Percentiles rank a stretch among this genome's conserved stretches.
phyloP scores from a whole-genome alignment of 768 basidiomycete genomes.

The Tulasnella sp. region DNA sequence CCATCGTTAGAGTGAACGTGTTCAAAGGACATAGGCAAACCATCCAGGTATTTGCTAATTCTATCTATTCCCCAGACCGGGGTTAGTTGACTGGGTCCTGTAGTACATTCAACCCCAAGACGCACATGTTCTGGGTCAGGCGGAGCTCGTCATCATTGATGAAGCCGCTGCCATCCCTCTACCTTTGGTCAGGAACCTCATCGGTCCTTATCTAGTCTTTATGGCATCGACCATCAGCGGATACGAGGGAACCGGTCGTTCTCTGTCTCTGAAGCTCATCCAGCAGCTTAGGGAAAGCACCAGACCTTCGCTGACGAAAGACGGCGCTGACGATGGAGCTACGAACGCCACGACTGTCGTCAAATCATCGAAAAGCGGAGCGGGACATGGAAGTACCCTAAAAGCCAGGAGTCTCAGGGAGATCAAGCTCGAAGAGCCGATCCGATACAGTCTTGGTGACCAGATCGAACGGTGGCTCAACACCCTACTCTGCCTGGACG shows the following conservation, averaged over 20 bases:
- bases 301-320: conserved; percentile 63
- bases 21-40: conserved; percentile 92
- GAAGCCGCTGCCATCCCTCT: conserved; percentile 98
- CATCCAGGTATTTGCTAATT: conserved; percentile 56
- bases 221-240: conserved; percentile 99
- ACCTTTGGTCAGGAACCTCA: conserved; percentile 86
- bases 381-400: conserved; percentile 28
- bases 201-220: conserved; percentile 92
- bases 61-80: not conserved
- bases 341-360: conserved; percentile 27
- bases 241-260: conserved; percentile 98
- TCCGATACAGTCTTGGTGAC: conserved; percentile 81
- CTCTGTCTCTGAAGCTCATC: conserved; percentile 92
- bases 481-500: conserved; percentile 78
- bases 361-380: conserved; percentile 37
- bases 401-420: conserved; percentile 75
- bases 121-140: conserved; percentile 93
- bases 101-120: conserved; percentile 99
- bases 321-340: conserved; percentile 32
- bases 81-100: not conserved
- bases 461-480: conserved; percentile 94
- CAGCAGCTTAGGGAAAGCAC: conserved; percentile 92
- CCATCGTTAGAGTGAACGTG: conserved; percentile 89
- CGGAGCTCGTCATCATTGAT: conserved; percentile 94
- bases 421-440: conserved; percentile 90